Evolutionary conservation across 1,284 basidiomycete genomes (phyloP), one percentile per base, ranked within the genome.

Genomic region (Ustilago cynodontis): DNA sequence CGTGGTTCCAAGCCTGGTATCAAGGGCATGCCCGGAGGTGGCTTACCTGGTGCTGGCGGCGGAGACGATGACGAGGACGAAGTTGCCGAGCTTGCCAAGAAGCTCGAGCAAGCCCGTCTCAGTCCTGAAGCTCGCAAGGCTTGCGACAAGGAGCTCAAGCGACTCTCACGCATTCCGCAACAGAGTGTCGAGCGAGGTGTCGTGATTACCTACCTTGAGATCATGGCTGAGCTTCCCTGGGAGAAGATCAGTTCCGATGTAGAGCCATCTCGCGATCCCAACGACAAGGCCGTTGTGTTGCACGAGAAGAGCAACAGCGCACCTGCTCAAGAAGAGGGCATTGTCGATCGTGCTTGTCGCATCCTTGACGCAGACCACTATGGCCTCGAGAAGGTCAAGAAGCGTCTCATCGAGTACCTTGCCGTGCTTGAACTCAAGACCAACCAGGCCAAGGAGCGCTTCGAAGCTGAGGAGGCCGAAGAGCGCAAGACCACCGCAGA

Each of bases 311-410:
- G 62, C 55, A 33, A 41, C 29, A 24, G 59, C 28, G 45, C 58
- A 22, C 49, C 61, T 43, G 47, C 56, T 2, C 51, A 39, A 0
- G 64, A 74, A 28, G 80, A 85, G 61, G 79, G 80, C 53, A 70
- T 86, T 37, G 81, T 86, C 4, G 71, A 74, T 29, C 77, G 83
- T 29, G 82, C 84, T 26, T 66, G 78, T 22, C 65, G 79, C 24
- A 85, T 86, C 56, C 82, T 88, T 22, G 86, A 88, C 64, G 83
- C 86, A 18, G 87, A 88, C 60, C 87, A 88, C 71, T 87, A 86
- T 57, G 87, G 87, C 13, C 77, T 88, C 16, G 86, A 87, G 22
- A 87, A 87, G 71, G 84, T 88, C 76, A 88, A 88, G 81, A 86
- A 86, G 70, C 85, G 87, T 16, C 77, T 87, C 22, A 81, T 88